Conservation (phyloP, 441 rosid genomes). For the Geranium incanum region DNA sequence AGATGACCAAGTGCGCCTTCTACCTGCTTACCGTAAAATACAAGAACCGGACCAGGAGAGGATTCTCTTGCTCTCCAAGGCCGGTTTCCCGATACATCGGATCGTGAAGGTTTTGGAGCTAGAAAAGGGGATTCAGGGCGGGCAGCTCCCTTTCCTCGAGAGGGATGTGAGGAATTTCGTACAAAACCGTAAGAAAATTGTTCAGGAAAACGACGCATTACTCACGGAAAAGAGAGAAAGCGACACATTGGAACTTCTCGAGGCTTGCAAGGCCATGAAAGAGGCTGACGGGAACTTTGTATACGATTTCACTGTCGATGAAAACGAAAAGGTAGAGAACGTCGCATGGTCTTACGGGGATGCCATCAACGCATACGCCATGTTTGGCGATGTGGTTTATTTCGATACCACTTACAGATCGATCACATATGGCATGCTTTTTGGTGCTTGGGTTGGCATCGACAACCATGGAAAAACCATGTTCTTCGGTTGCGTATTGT, state of each 20-base stretch:
- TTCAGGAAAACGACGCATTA: constrained; percentile 76
- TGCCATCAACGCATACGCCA: constrained; percentile 43
- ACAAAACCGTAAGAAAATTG: constrained; percentile 69
- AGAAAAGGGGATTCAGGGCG: constrained; percentile 78
- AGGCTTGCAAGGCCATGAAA: constrained; percentile 57
- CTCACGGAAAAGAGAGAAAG: constrained; percentile 65
- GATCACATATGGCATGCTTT: constrained; percentile 67
- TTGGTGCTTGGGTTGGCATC: constrained; percentile 76
- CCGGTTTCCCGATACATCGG: constrained; percentile 81
- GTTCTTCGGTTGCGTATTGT: constrained; percentile 68
- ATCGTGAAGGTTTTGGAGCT: constrained; percentile 77
- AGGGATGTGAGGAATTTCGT: constrained; percentile 90
- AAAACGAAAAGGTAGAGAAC: constrained; percentile 59
- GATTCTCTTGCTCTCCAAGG: constrained; percentile 79
- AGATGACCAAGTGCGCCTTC: constrained; percentile 82
- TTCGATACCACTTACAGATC: constrained; percentile 73
- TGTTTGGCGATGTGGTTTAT: constrained; percentile 72
- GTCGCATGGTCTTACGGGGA: constrained; percentile 78
- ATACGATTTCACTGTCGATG: constrained; percentile 59
- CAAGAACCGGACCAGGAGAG: constrained; percentile 80
- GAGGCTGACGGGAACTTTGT: constrained; percentile 61
- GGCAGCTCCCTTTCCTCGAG: constrained; percentile 80
- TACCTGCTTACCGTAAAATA: constrained; percentile 90
- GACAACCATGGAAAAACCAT: constrained; percentile 60
- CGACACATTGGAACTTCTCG: constrained; percentile 64